phyloP scores from a whole-genome alignment of 768 basidiomycete genomes.

The Russula foetens region DNA sequence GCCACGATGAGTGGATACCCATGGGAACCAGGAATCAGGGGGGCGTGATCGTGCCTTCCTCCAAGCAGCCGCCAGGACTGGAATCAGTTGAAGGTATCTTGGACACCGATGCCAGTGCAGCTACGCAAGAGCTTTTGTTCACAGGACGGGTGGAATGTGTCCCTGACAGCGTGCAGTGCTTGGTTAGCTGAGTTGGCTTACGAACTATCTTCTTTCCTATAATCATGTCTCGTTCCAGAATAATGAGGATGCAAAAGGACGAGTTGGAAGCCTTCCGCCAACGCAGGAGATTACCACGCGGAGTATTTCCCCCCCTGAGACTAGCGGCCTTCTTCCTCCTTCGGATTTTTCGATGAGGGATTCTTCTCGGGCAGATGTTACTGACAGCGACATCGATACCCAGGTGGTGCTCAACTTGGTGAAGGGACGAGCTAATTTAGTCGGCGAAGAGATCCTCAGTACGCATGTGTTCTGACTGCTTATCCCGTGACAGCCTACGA shows the following conservation, averaged over 20 bases:
- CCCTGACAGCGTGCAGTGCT: constrained; percentile 11
- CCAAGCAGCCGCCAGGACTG: constrained; percentile 24
- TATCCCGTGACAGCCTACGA: background rate
- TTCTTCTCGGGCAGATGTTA: background rate
- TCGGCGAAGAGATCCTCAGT: constrained; percentile 46
- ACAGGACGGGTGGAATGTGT: constrained; percentile 12
- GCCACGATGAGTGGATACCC: constrained; percentile 30
- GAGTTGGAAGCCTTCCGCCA: constrained; percentile 21
- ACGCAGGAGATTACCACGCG: constrained; percentile 9
- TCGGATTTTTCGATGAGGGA: constrained; percentile 14
- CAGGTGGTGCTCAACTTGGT: constrained; percentile 32
- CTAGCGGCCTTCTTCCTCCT: constrained; percentile 15
- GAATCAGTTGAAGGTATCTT: constrained; percentile 27
- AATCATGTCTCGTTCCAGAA: constrained; percentile 3
- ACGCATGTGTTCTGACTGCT: constrained; percentile 2
- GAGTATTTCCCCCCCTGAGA: background rate
- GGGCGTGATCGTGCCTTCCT: constrained; percentile 42
- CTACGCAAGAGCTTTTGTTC: constrained; percentile 20
- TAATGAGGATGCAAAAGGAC: background rate
- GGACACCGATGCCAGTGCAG: constrained; percentile 44
- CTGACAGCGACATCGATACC: constrained; percentile 30
- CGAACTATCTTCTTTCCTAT: background rate
- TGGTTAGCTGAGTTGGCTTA: constrained; percentile 1
- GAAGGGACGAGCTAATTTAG: constrained; percentile 13
- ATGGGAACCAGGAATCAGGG: constrained; percentile 50